Percentiles rank a stretch among this genome's conserved stretches.
phyloP scores from a whole-genome alignment of 1,139 yeast genomes.

The Saccharomyces hybrid region DNA sequence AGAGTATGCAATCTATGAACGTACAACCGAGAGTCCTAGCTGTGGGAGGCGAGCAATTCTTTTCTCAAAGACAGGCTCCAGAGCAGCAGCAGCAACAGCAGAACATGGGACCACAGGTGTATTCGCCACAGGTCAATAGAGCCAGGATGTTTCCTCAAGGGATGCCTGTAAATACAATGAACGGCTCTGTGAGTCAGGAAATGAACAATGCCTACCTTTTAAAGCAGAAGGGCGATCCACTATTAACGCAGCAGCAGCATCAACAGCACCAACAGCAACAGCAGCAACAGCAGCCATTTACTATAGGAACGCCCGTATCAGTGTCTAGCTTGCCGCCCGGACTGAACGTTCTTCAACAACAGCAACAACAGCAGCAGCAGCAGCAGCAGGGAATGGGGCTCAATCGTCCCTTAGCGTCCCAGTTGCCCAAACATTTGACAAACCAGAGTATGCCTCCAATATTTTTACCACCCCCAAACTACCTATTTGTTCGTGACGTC shows the following conservation, averaged over 20 bases:
- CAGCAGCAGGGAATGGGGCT: constrained; percentile 9
- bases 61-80: not conserved
- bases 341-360: constrained; percentile 6
- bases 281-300: constrained; percentile 19
- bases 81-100: not conserved
- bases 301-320: constrained; percentile 18
- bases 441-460: constrained; percentile 15
- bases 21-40: not conserved
- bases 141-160: not conserved
- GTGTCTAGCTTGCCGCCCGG: constrained; percentile 9
- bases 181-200: not conserved
- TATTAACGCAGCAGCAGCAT: not conserved
- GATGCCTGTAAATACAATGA: not conserved
- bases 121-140: not conserved
- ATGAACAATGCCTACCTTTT: not conserved
- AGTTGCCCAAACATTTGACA: constrained; percentile 15
- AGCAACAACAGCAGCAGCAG: constrained; percentile 13
- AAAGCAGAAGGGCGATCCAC: not conserved
- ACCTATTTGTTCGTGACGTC: constrained; percentile 45
- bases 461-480: constrained; percentile 29
- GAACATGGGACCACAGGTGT: not conserved
- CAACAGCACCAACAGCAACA: constrained; percentile 16
- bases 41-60: not conserved
- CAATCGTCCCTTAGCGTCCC: constrained; percentile 6
- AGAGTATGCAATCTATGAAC: not conserved